Percentiles rank a stretch among this genome's conserved stretches.
phyloP scores from a whole-genome alignment of 306 rosid species.

The Lotus japonicus region DNA sequence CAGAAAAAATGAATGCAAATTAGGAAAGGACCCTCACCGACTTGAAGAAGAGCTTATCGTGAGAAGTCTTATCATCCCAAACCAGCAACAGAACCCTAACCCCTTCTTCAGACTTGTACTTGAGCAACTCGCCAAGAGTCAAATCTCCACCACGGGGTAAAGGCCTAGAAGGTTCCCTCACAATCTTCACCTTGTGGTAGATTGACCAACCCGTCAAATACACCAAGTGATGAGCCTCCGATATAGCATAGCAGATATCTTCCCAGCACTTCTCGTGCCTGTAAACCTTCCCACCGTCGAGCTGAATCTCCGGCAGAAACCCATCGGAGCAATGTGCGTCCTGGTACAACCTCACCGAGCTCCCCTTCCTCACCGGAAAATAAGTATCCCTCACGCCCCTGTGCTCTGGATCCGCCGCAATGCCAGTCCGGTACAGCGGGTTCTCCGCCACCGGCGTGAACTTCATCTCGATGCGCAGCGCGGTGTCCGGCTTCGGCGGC shows the following conservation, averaged over 20 bases:
- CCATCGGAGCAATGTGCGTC: slow-evolving; percentile 65
- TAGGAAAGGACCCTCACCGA: slow-evolving; percentile 37
- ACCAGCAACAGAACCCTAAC: slow-evolving; percentile 70
- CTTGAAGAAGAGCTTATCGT: slow-evolving; percentile 46
- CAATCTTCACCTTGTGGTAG: slow-evolving; percentile 61
- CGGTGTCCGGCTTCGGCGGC: slow-evolving; percentile 45
- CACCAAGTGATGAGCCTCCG: slow-evolving; percentile 90
- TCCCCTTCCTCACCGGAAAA: slow-evolving; percentile 77
- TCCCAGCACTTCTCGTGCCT: slow-evolving; percentile 76
- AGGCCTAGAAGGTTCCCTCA: slow-evolving; percentile 60
- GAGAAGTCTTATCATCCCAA: slow-evolving; percentile 97
- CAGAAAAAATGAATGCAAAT: too few relatives aligned
- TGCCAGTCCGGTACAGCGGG: slow-evolving; percentile 40
- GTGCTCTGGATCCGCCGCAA: slow-evolving; percentile 70
- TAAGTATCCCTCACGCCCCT: slow-evolving; percentile 66
- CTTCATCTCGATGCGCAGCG: slow-evolving; percentile 46
- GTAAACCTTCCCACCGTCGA: slow-evolving; percentile 52
- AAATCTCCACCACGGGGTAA: slow-evolving; percentile 63
- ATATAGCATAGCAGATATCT: slow-evolving; percentile 78
- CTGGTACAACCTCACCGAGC: slow-evolving; percentile 63
- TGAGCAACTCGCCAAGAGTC: slow-evolving; percentile 90
- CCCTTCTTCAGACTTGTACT: slow-evolving; percentile 89
- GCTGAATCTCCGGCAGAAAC: slow-evolving; percentile 39
- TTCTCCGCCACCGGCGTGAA: slow-evolving; percentile 48
- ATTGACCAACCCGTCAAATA: slow-evolving; percentile 86